Base-by-base conservation (phyloP, 192 early-diverging fungal species). In the Diversispora epigaea region DNA sequence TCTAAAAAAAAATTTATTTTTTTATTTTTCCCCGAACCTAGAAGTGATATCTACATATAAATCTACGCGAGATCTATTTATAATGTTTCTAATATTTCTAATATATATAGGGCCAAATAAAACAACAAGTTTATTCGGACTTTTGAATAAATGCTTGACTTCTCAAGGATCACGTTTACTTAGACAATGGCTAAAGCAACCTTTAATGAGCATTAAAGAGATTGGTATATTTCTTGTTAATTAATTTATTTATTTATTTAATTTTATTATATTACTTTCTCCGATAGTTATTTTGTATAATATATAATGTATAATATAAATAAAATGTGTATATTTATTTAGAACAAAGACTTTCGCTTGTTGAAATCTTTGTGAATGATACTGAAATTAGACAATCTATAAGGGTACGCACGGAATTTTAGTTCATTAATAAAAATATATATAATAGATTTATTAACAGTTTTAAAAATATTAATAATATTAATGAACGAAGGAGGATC, bases 131-230 rank as follows among this genome's bases (percentile, higher is more conserved):
- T 87, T 99, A 12, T 91, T 94, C 71, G 85, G 91, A 65, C 83
- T 97, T 52, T 77, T 99, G 6, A 91, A 95, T 77, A 91, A 92
- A 58, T 93, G 93, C 60, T 82, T 85, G 12, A 93, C 96, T 19
- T 91, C 98, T 19, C 94, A 97, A 80, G 98, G 97, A 1, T 91
- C 89, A 56, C 86, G 93, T 9, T 73, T 90, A 61, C 88, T 95
- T 60, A 80, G 87, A 10, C 83, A 83, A 57, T 98, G 97, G 97
- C 61, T 93, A 1, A 96, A 94, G 77, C 94, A 98, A 74, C 97
- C 97, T 17, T 77, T 97, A 43, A 82, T 92, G 10, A 82, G 86
- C 3, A 77, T 81, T 0, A 66, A 76, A 0, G 92, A 86, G 3
- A 98, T 99, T 64, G 70, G 70, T 72, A 45, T 15, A 12, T 39